A percentile compares a stretch with the other conserved stretches of the same genome.
These are phyloP conservation scores for Danielia oregonensis DNA, from an alignment of 805 yeast species.

Conservation along the genomic window DNA sequence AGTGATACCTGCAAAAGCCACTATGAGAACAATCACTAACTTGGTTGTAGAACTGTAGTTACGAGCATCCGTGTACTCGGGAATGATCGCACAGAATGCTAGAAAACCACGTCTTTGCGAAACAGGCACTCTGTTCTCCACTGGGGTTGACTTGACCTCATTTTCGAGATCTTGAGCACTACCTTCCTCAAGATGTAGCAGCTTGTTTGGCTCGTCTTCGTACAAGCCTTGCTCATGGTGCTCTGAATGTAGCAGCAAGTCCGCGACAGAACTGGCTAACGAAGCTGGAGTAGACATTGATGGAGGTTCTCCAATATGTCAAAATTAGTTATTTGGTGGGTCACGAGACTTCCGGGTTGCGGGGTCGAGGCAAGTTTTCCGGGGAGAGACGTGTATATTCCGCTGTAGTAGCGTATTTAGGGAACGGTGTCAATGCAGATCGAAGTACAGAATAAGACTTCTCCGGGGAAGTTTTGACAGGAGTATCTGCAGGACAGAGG, in stretches of 20 bases:
- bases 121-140: conserved; percentile 7
- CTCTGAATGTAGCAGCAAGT: conserved; percentile 4
- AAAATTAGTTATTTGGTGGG: too few relatives aligned
- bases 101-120: conserved; percentile 57
- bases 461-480: too few relatives aligned
- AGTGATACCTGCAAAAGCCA: conserved; percentile 70
- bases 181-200: too few relatives aligned
- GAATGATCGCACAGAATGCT: conserved; percentile 47
- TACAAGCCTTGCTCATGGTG: neutral
- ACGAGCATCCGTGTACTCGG: conserved; percentile 73
- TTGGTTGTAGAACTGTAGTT: conserved; percentile 53
- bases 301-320: too few relatives aligned
- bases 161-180: conserved; percentile 2
- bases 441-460: too few relatives aligned
- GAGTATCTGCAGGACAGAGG: too few relatives aligned
- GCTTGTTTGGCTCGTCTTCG: too few relatives aligned
- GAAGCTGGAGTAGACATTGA: conserved; percentile 8
- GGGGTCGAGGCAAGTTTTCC: too few relatives aligned
- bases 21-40: conserved; percentile 52
- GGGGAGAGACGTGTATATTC: too few relatives aligned
- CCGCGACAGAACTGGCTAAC: conserved; percentile 10
- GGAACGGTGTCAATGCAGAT: too few relatives aligned
- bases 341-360: too few relatives aligned
- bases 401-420: too few relatives aligned
- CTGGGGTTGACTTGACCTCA: neutral